These are phyloP conservation scores for Podaxis sp. DNA, from an alignment of 768 basidiomycete genomes.

Conservation along the genomic window DNA sequence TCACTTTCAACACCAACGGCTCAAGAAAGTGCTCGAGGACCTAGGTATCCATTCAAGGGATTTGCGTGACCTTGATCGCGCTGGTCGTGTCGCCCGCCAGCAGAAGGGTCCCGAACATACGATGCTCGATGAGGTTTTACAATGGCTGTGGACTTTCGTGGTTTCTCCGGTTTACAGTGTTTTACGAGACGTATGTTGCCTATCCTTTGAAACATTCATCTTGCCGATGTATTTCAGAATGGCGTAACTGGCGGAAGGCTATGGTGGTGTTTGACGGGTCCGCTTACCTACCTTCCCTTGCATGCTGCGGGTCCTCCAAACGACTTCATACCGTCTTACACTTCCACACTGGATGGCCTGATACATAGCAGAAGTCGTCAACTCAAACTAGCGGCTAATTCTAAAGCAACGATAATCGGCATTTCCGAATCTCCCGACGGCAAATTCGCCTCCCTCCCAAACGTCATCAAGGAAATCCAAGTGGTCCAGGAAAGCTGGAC, in stretches of 20 bases:
- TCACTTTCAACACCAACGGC: slow-evolving; percentile 6
- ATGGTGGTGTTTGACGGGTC: slow-evolving; percentile 22
- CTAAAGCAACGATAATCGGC: slow-evolving; percentile 1
- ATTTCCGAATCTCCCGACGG: slow-evolving; percentile 6
- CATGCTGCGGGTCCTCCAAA: slow-evolving; percentile 21
- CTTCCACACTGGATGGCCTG: slow-evolving; percentile 17
- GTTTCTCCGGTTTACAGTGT: slow-evolving; percentile 17
- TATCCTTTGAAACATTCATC: background rate
- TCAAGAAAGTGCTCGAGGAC: slow-evolving; percentile 12
- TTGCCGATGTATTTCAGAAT: slow-evolving; percentile 11
- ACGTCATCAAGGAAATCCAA: slow-evolving; percentile 19
- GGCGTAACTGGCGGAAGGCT: slow-evolving; percentile 16
- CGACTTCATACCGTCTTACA: slow-evolving; percentile 19
- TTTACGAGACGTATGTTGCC: slow-evolving; percentile 13
- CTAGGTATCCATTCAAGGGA: slow-evolving; percentile 17
- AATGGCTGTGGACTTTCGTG: slow-evolving; percentile 17
- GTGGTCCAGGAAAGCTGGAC: slow-evolving; percentile 5
- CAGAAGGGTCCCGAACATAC: slow-evolving; percentile 5
- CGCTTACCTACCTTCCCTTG: slow-evolving; percentile 18
- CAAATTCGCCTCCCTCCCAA: slow-evolving; percentile 12
- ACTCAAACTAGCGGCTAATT: background rate
- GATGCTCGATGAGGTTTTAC: slow-evolving; percentile 15
- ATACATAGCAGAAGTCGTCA: slow-evolving; percentile 5
- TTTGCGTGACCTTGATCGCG: slow-evolving; percentile 2
- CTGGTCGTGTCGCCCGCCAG: slow-evolving; percentile 8